A percentile compares a stretch with the other conserved stretches of the same genome.
Conservation (phyloP, 768 basidiomycete species). For the Russula brevipes region DNA sequence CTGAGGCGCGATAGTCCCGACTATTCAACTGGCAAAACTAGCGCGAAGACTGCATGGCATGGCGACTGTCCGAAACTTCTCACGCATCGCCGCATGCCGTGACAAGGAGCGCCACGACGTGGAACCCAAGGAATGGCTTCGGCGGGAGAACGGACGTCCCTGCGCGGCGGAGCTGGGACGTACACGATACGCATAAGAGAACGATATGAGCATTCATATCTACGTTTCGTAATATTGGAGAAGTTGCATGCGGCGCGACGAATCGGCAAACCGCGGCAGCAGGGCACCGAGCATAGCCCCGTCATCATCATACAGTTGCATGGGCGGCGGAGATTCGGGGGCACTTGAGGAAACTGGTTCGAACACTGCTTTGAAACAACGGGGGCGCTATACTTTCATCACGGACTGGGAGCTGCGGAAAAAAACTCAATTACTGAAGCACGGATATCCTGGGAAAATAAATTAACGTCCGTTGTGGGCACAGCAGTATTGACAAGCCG, state of each 20-base stretch:
- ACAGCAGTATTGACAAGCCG: conserved; percentile 11
- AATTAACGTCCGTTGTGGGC: conserved; percentile 22
- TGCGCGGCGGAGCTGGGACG: conserved; percentile 11
- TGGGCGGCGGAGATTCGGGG: conserved; percentile 16
- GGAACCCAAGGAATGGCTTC: conserved; percentile 23
- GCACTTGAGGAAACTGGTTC: not conserved
- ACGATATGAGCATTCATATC: conserved; percentile 12
- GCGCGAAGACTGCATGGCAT: conserved; percentile 21
- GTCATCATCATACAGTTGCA: not conserved
- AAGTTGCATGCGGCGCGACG: conserved; percentile 7
- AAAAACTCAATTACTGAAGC: conserved; percentile 5
- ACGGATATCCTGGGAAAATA: conserved; percentile 12
- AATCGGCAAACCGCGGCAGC: conserved; percentile 17
- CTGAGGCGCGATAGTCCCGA: conserved; percentile 19
- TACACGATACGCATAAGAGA: conserved; percentile 2
- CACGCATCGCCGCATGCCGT: conserved; percentile 21
- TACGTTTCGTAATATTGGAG: conserved; percentile 13
- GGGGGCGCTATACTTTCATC: not conserved
- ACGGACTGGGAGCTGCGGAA: not conserved
- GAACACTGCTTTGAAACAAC: not conserved
- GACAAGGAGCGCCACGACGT: conserved; percentile 23
- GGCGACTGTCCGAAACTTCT: conserved; percentile 17
- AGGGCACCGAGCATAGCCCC: not conserved
- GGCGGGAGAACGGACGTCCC: conserved; percentile 13
- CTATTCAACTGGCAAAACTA: conserved; percentile 23